Evolutionary conservation across 2,329 filamentous ascomycete species (phyloP).

Genomic region (Diaporthe sp.): DNA sequence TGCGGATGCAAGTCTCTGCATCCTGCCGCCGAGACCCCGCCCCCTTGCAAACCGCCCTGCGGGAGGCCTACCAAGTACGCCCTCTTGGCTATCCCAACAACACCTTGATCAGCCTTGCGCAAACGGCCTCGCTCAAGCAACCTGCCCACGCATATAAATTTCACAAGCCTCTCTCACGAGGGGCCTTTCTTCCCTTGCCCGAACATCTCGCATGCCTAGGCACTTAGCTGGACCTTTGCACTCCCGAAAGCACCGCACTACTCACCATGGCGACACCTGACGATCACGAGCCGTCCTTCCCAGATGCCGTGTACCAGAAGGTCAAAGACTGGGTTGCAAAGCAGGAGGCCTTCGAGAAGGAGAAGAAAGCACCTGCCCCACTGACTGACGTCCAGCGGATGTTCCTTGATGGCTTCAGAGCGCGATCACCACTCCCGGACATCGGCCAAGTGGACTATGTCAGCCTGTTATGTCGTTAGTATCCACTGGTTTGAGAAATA

Average conservation of each 20-base stretch:
- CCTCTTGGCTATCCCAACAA: neutral
- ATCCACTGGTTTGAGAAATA: neutral
- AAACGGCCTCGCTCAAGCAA: constrained; percentile 26
- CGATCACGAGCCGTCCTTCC: neutral
- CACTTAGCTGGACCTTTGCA: neutral
- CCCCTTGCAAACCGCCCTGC: neutral
- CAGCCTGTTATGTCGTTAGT: constrained; percentile 55
- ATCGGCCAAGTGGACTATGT: constrained; percentile 55
- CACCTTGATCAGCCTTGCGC: neutral
- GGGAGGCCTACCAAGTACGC: constrained; percentile 13
- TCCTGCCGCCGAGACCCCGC: constrained; percentile 5
- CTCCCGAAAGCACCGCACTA: neutral
- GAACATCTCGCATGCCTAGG: neutral
- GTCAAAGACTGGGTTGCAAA: constrained; percentile 57
- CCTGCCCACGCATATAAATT: neutral
- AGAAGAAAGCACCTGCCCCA: constrained; percentile 51
- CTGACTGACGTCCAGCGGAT: constrained; percentile 56
- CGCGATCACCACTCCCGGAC: constrained; percentile 45
- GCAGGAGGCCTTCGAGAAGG: constrained; percentile 55
- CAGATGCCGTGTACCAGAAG: constrained; percentile 48
- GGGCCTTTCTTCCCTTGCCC: neutral
- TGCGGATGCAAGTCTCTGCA: neutral
- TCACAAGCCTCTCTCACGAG: neutral
- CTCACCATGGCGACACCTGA: constrained; percentile 39
- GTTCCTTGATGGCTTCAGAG: constrained; percentile 55